A percentile compares a stretch with the other conserved stretches of the same genome.
These are phyloP conservation scores for Sordariomycetes sp. DNA, from an alignment of 2,329 filamentous ascomycete species.

Conservation along the genomic window DNA sequence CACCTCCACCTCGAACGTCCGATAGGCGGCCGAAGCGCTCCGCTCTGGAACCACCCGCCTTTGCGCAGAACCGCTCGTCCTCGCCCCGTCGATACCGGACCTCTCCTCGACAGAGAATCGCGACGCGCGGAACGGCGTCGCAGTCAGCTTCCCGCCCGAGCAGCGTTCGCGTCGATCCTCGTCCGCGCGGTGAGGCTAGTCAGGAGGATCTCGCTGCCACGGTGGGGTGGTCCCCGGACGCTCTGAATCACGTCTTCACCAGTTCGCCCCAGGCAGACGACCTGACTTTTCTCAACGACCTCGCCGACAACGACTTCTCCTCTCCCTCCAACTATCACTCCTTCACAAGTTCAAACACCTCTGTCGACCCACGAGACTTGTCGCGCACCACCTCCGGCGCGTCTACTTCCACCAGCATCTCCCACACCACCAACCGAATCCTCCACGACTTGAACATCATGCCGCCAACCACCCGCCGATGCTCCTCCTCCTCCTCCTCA, in stretches of 20 bases:
- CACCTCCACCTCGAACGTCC: too few relatives aligned
- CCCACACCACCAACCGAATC: not conserved
- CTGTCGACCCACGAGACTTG: not conserved
- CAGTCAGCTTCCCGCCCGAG: too few relatives aligned
- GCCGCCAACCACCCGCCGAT: conserved; percentile 1
- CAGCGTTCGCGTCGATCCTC: too few relatives aligned
- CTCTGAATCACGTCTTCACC: not conserved
- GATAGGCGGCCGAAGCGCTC: too few relatives aligned
- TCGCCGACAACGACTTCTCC: conserved; percentile 20
- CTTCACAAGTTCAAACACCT: conserved; percentile 11
- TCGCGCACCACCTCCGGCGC: not conserved
- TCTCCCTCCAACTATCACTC: conserved; percentile 25
- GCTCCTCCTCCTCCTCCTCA: not conserved
- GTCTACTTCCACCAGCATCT: not conserved
- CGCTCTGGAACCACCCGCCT: too few relatives aligned
- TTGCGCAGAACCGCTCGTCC: too few relatives aligned
- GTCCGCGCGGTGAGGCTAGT: too few relatives aligned
- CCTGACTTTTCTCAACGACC: conserved; percentile 13
- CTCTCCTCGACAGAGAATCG: too few relatives aligned
- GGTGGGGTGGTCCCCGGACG: conserved; percentile 4
- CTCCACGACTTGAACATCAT: not conserved
- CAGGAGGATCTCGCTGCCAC: too few relatives aligned
- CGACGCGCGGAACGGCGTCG: too few relatives aligned
- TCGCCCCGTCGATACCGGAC: too few relatives aligned
- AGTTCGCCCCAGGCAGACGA: conserved; percentile 14